Base-by-base conservation (phyloP, 116 monocot species). In the Thalassia testudinum region DNA sequence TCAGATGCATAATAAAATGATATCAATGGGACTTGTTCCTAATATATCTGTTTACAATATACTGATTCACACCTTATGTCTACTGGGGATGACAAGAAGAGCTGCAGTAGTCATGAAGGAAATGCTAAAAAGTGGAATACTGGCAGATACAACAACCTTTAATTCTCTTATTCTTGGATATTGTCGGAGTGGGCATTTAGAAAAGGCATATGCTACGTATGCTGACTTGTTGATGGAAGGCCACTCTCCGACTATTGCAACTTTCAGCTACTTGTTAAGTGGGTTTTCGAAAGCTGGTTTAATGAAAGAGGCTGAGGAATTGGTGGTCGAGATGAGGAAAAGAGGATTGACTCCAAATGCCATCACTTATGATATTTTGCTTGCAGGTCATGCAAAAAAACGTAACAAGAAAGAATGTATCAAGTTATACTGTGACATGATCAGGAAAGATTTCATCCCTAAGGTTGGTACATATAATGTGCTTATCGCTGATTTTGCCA, bases 151-250 rank as follows among this genome's bases (percentile, higher is more conserved):
- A 27, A 60, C 72, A 34, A 84, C 87, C 21, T 76, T 66, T 52
- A 87, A 81, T 65, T 54, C 67, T 60, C 65, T 93, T 24, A 81
- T 93, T 42, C 71, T 78, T 51, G 87, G 93, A n/a, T 81, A 93
- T 50, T 84, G 75, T 55, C 72, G 57, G 40, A 78, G 67, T 50
- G 76, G 87, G 2, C 80, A 81, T 70, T 42, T 81, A 44, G 76
- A 84, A 53, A 87, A 84, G 62, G 84, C 87, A 52, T 59, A 65
- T 30, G 48, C 30, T 34, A 62, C 42, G 24, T 93, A 78, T 69
- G 59, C 59, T 47, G 66, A 84, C 25, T 80, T 93, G 76, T 43
- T 79, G 30, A 28, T 26, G 42, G 27, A 70, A 65, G 74, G 79
- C 12, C 48, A 85, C 15, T 34, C 40, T 25, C 95, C 89, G 52